Evolutionary conservation across 106 monocot species (phyloP).

Genomic region (Posidonia australis): DNA sequence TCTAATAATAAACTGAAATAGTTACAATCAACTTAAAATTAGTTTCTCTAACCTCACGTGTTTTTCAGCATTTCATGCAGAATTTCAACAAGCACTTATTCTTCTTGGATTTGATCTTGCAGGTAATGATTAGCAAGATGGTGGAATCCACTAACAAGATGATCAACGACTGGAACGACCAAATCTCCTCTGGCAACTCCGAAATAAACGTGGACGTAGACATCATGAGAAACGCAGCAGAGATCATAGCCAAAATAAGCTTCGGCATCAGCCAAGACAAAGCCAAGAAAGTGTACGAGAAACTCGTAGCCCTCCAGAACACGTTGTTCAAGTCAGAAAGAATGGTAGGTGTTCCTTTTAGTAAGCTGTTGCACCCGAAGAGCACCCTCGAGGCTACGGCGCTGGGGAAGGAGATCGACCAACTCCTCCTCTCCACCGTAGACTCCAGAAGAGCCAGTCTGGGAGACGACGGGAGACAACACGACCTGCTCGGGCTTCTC

Average conservation of each 20-base stretch:
- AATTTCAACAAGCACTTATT: not conserved
- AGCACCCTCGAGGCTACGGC: constrained; percentile 24
- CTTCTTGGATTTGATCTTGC: not conserved
- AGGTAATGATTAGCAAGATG: constrained; percentile 55
- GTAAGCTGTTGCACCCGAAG: constrained; percentile 19
- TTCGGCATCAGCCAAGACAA: constrained; percentile 40
- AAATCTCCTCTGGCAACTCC: constrained; percentile 6
- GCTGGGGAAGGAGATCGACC: constrained; percentile 67
- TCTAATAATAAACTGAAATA: too few relatives aligned
- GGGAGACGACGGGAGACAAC: not conserved
- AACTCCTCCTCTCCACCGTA: constrained; percentile 38
- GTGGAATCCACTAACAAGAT: constrained; percentile 52
- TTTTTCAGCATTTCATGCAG: too few relatives aligned
- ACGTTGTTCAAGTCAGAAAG: constrained; percentile 48
- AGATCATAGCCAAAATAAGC: constrained; percentile 60
- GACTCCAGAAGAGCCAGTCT: constrained; percentile 11
- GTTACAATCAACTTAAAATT: too few relatives aligned
- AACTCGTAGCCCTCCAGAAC: constrained; percentile 40
- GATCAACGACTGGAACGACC: constrained; percentile 35
- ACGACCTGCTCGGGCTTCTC: constrained; percentile 46
- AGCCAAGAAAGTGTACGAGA: constrained; percentile 39
- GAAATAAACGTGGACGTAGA: constrained; percentile 46
- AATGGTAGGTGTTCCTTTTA: constrained; percentile 62
- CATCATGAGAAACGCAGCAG: constrained; percentile 46
- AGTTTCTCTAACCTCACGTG: too few relatives aligned